A percentile compares a stretch with the other conserved stretches of the same genome.
phyloP scores from a whole-genome alignment of 1,284 basidiomycete genomes.

The Fomitopsis betulina region DNA sequence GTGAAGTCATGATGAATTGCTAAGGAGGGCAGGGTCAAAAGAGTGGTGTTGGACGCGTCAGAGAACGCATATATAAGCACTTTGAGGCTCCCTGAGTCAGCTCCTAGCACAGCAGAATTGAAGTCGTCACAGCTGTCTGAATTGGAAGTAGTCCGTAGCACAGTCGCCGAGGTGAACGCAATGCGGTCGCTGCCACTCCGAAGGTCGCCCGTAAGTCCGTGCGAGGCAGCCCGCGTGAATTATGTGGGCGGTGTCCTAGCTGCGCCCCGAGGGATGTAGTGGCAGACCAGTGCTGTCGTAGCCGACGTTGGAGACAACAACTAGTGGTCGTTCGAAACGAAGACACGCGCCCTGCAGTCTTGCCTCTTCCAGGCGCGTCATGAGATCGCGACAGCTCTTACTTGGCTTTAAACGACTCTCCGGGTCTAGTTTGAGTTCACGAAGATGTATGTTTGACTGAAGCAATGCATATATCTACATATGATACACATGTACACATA shows the following conservation, averaged over 20 bases:
- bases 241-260: background rate
- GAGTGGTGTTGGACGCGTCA: constrained; percentile 2
- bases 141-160: constrained; percentile 1
- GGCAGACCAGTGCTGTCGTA: background rate
- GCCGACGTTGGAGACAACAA: background rate
- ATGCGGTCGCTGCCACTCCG: constrained; percentile 2
- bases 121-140: background rate
- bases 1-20: constrained; percentile 15
- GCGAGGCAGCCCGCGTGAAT: background rate
- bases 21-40: constrained; percentile 6
- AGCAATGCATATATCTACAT: too few relatives aligned
- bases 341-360: background rate
- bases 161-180: constrained; percentile 1
- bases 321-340: background rate
- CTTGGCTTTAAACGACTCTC: background rate
- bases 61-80: background rate
- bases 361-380: background rate
- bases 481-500: too few relatives aligned
- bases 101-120: background rate
- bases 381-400: background rate
- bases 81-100: constrained; percentile 1
- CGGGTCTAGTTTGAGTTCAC: too few relatives aligned
- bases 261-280: background rate
- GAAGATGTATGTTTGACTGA: too few relatives aligned
- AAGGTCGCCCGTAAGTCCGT: background rate